Conservation (phyloP, 495 filamentous ascomycete genomes). For the Aspergillus leporis region DNA sequence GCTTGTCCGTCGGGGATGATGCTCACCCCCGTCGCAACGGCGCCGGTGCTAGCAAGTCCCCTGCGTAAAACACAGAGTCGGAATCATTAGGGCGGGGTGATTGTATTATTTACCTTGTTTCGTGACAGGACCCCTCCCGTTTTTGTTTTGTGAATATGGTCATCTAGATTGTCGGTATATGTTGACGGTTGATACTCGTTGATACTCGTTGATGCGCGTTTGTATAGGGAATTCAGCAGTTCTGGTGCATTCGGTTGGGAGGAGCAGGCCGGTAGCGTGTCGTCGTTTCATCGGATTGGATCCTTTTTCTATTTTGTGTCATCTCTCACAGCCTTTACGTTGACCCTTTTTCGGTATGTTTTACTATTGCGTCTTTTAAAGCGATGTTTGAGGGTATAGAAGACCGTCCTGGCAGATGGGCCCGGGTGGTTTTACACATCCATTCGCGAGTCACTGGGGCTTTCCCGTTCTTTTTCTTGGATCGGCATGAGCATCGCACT, state of each 20-base stretch:
- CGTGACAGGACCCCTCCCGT: conserved; percentile 10
- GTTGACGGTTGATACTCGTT: conserved; percentile 61
- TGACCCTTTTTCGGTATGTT: conserved; percentile 27
- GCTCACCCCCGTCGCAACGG: conserved; percentile 77
- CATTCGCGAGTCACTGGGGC: conserved; percentile 36
- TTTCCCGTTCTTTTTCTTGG: conserved; percentile 34
- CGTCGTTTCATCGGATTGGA: conserved; percentile 38
- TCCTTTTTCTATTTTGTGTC: conserved; percentile 37
- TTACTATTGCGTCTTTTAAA: conserved; percentile 35
- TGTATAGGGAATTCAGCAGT: conserved; percentile 53
- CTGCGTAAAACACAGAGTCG: conserved; percentile 36
- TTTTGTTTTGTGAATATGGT: conserved; percentile 40
- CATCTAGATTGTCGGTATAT: conserved; percentile 59
- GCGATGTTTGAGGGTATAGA: conserved; percentile 37
- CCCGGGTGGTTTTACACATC: conserved; percentile 42
- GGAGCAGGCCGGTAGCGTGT: conserved; percentile 53
- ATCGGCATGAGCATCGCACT: conserved; percentile 28
- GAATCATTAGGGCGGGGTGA: conserved; percentile 18
- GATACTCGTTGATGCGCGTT: conserved; percentile 59
- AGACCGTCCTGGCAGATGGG: conserved; percentile 32
- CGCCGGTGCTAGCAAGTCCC: conserved; percentile 49
- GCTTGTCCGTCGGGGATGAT: conserved; percentile 79
- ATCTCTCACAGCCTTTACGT: conserved; percentile 27
- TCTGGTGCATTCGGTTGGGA: conserved; percentile 53
- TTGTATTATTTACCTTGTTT: conserved; percentile 11